phyloP scores from a whole-genome alignment of 129 eudicot genomes.

The Erigeron canadensis region DNA sequence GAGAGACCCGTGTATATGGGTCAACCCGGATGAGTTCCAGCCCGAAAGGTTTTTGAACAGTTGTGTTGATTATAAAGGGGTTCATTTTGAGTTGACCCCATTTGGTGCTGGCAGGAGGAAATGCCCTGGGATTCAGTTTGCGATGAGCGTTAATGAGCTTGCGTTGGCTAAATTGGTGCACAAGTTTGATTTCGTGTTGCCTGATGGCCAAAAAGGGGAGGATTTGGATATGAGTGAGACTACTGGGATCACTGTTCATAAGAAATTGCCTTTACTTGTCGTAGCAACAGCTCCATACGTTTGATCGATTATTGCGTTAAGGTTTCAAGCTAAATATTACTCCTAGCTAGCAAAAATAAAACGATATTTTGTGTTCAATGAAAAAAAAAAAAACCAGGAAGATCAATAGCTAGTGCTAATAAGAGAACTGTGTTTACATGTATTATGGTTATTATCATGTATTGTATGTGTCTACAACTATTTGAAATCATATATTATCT shows the following conservation, averaged over 20 bases:
- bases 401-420: too few species aligned
- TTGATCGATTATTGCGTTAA: not conserved
- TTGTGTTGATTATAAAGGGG: slow-evolving; percentile 39
- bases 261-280: slow-evolving; percentile 34
- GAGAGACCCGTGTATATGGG: slow-evolving; percentile 30
- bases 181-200: slow-evolving; percentile 40
- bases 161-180: slow-evolving; percentile 48
- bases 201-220: slow-evolving; percentile 27
- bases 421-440: too few species aligned
- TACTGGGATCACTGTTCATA: slow-evolving; percentile 26
- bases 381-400: too few species aligned
- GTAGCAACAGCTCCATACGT: slow-evolving; percentile 43
- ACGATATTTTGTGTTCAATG: too few species aligned
- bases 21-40: slow-evolving; percentile 35
- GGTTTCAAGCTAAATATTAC: not conserved
- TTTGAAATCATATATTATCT: too few species aligned
- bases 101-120: slow-evolving; percentile 53
- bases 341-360: too few species aligned
- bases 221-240: slow-evolving; percentile 47
- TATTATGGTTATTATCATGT: too few species aligned
- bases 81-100: slow-evolving; percentile 46
- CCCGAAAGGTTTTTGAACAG: slow-evolving; percentile 45
- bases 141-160: slow-evolving; percentile 33
- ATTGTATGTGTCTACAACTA: too few species aligned
- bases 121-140: slow-evolving; percentile 52